phyloP scores from a whole-genome alignment of 2,329 filamentous ascomycete species.

The Gaeumannomyces sp. region DNA sequence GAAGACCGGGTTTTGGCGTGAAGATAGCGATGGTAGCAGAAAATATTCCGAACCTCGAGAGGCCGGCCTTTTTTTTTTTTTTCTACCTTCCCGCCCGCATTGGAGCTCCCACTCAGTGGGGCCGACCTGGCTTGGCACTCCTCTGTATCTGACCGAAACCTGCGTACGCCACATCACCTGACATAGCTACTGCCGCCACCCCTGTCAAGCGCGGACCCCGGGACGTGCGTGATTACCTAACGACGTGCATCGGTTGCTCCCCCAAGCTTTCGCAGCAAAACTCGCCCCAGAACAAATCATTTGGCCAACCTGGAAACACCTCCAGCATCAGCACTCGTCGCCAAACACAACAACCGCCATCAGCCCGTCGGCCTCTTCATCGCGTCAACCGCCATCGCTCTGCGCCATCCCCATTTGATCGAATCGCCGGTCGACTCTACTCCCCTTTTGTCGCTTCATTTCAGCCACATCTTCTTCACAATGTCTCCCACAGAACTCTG shows the following conservation, averaged over 20 bases:
- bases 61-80: conserved; percentile 9
- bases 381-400: conserved; percentile 3
- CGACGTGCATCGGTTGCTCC: background rate
- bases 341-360: conserved; percentile 4
- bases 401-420: conserved; percentile 6
- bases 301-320: background rate
- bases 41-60: background rate
- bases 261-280: conserved; percentile 1
- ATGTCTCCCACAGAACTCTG: conserved; percentile 9
- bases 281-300: background rate
- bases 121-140: background rate
- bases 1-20: background rate
- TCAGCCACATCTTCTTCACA: background rate
- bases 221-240: conserved; percentile 4
- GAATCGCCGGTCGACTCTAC: conserved; percentile 2
- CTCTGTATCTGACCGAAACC: too few relatives aligned
- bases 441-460: background rate
- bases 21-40: background rate
- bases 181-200: conserved; percentile 4
- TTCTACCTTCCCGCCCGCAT: background rate
- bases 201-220: conserved; percentile 12
- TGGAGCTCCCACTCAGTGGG: conserved; percentile 5
- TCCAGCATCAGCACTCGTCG: conserved; percentile 4
- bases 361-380: conserved; percentile 1
- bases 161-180: background rate